Evolutionary conservation across 2,329 filamentous ascomycete species (phyloP).

Genomic region (Clonostachys rhizophaga): DNA sequence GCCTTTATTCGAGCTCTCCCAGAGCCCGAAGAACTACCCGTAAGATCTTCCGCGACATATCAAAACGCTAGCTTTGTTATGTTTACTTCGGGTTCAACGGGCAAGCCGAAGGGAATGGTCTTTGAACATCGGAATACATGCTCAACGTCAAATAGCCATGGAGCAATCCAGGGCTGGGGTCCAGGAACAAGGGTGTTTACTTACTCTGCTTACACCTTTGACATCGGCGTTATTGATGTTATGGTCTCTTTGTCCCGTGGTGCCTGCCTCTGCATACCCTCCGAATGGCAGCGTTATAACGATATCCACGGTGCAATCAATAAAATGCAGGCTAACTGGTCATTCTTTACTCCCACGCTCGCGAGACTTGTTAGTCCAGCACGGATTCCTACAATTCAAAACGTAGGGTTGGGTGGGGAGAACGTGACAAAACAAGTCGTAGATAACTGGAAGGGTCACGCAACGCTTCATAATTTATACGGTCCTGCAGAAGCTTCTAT

Average conservation of each 20-base stretch:
- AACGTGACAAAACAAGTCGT: slow-evolving; percentile 2
- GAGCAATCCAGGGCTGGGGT: not conserved
- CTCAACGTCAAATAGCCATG: slow-evolving; percentile 28
- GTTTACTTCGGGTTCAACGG: slow-evolving; percentile 11
- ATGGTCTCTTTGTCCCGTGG: slow-evolving; percentile 34
- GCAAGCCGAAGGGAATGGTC: slow-evolving; percentile 13
- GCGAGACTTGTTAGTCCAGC: not conserved
- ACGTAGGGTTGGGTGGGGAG: slow-evolving; percentile 4
- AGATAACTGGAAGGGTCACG: slow-evolving; percentile 9
- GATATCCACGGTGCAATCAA: slow-evolving; percentile 1
- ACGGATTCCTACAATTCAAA: not conserved
- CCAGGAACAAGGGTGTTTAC: slow-evolving; percentile 29
- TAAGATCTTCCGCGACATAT: too few species aligned
- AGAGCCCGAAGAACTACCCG: not conserved
- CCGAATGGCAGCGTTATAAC: slow-evolving; percentile 23
- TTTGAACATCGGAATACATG: slow-evolving; percentile 8
- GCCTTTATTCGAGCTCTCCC: not conserved
- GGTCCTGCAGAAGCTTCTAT: slow-evolving; percentile 34
- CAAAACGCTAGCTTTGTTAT: slow-evolving; percentile 8
- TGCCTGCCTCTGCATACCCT: slow-evolving; percentile 31
- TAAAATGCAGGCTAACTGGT: slow-evolving; percentile 4
- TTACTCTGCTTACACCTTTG: slow-evolving; percentile 41
- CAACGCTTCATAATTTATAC: slow-evolving; percentile 30
- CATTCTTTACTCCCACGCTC: not conserved
- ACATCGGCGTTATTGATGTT: slow-evolving; percentile 38